A percentile compares a stretch with the other conserved stretches of the same genome.
Conservation (phyloP, 352 stramenopile species). For the Phytophthora fragariae region DNA sequence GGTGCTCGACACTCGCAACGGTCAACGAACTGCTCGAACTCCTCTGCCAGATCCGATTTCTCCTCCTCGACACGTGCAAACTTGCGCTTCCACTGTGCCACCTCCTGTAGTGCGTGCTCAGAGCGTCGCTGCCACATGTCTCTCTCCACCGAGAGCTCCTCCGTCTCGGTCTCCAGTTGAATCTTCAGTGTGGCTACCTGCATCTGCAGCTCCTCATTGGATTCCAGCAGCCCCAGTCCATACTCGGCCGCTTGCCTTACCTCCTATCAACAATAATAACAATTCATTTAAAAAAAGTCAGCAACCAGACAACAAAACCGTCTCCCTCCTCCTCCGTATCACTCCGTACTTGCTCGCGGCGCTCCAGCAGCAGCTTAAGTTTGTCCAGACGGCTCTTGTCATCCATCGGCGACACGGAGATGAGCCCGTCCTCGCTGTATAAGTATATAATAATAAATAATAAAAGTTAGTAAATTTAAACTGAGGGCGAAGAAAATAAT, state of each 20-base stretch:
- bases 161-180: slow-evolving; percentile 67
- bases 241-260: slow-evolving; percentile 81
- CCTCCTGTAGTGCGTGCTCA: slow-evolving; percentile 66
- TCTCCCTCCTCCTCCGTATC: neutral
- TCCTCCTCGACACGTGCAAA: slow-evolving; percentile 70
- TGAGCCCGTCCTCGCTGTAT: slow-evolving; percentile 66
- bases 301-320: neutral
- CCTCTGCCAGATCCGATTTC: slow-evolving; percentile 57
- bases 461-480: slow-evolving; percentile 1
- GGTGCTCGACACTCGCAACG: slow-evolving; percentile 48
- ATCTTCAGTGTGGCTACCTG: slow-evolving; percentile 78
- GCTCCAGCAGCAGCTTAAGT: slow-evolving; percentile 53
- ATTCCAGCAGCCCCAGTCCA: slow-evolving; percentile 74
- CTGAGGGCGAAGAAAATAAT: neutral
- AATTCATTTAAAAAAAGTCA: slow-evolving; percentile 11
- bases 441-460: slow-evolving; percentile 3
- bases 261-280: slow-evolving; percentile 56
- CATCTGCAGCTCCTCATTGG: slow-evolving; percentile 81
- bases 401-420: slow-evolving; percentile 52
- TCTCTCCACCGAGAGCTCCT: slow-evolving; percentile 69
- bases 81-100: slow-evolving; percentile 77
- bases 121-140: slow-evolving; percentile 69
- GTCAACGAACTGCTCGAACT: slow-evolving; percentile 64
- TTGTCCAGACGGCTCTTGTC: slow-evolving; percentile 59
- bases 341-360: slow-evolving; percentile 47